Conservation (phyloP, 1,139 yeast genomes). For the Candida buenavistaensis region DNA sequence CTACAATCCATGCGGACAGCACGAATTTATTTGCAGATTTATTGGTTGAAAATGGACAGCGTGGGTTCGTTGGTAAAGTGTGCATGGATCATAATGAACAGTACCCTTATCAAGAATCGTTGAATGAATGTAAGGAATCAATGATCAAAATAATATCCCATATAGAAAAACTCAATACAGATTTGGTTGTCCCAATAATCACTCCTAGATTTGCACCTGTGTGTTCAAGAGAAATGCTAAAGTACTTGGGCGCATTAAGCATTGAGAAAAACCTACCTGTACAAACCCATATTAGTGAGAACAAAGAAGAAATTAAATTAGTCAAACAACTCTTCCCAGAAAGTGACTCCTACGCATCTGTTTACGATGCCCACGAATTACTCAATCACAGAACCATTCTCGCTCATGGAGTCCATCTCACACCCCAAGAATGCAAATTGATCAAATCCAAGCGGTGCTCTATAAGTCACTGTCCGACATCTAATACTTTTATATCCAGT, state of each 20-base stretch:
- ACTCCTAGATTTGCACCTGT: slow-evolving; percentile 97
- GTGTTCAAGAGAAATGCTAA: slow-evolving; percentile 65
- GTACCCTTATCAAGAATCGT: too few species aligned
- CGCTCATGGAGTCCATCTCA: slow-evolving; percentile 86
- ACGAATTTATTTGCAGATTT: slow-evolving; percentile 76
- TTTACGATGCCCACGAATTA: slow-evolving; percentile 65
- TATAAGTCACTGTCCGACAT: slow-evolving; percentile 90
- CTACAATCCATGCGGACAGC: slow-evolving; percentile 79
- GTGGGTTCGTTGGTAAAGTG: slow-evolving; percentile 92
- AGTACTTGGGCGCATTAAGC: slow-evolving; percentile 64
- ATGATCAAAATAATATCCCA: slow-evolving; percentile 60
- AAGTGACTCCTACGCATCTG: slow-evolving; percentile 66
- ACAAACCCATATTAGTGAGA: slow-evolving; percentile 91
- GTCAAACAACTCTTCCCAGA: slow-evolving; percentile 77
- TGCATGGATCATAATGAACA: slow-evolving; percentile 71
- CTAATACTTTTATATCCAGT: slow-evolving; percentile 83
- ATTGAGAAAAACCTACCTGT: slow-evolving; percentile 54
- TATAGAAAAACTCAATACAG: slow-evolving; percentile 53
- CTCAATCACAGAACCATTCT: slow-evolving; percentile 67
- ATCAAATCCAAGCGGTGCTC: slow-evolving; percentile 62
- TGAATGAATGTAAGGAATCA: slow-evolving; percentile 71
- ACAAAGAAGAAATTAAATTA: slow-evolving; percentile 69
- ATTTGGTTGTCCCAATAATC: slow-evolving; percentile 65
- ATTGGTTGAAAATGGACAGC: slow-evolving; percentile 67
- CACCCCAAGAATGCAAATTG: slow-evolving; percentile 60